Evolutionary conservation across 345 rosid genomes (phyloP).

Genomic region (Hibiscus tridactylites): DNA sequence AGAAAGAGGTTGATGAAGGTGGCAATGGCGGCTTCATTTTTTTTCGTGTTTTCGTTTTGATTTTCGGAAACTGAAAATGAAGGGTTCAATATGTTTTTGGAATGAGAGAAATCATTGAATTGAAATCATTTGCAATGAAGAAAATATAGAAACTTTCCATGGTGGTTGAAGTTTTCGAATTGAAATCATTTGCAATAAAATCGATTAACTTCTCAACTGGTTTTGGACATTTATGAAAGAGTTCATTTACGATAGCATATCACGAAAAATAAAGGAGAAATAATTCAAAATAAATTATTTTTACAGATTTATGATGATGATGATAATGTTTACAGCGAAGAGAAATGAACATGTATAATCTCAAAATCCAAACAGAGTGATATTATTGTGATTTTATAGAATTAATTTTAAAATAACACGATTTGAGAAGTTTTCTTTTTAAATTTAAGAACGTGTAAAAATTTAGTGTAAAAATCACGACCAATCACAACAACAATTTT

Average conservation of each 20-base stretch:
- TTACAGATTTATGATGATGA: not conserved
- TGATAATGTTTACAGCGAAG: not conserved
- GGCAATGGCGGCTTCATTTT: conserved; percentile 41
- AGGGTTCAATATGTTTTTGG: not conserved
- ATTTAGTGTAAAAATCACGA: no score
- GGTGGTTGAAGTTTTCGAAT: not conserved
- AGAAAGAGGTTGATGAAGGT: conserved; percentile 45
- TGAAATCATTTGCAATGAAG: not conserved
- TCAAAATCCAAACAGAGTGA: not conserved
- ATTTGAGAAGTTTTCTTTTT: no score
- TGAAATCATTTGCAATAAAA: no score
- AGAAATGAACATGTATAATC: not conserved
- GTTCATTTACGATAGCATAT: not conserved
- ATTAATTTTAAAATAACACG: no score
- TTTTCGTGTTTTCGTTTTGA: not conserved
- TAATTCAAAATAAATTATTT: not conserved
- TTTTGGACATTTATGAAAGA: not conserved
- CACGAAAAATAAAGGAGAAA: not conserved
- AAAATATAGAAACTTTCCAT: not conserved
- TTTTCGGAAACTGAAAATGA: not conserved
- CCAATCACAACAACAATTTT: no score
- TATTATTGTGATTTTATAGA: no score
- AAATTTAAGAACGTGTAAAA: no score
- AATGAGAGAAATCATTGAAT: not conserved
- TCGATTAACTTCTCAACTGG: not conserved